Percentiles rank a stretch among this genome's conserved stretches.
Conservation (phyloP, 2,329 filamentous ascomycete genomes). For the Lasiodiplodia sp. region DNA sequence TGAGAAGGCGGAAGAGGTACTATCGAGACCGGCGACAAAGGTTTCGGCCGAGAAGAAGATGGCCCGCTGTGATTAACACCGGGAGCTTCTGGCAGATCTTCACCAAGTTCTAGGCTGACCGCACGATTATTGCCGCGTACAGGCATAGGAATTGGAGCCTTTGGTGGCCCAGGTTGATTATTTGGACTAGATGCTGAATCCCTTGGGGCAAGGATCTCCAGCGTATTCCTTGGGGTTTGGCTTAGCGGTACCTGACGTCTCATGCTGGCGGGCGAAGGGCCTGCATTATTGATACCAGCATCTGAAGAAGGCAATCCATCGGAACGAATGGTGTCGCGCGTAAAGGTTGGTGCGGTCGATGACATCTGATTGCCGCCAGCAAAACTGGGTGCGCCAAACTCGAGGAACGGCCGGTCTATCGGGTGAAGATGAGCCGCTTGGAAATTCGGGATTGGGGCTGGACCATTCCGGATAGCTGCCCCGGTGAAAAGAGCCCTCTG, state of each 20-base stretch:
- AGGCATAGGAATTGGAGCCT: neutral
- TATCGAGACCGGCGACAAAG: neutral
- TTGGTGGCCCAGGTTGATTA: neutral
- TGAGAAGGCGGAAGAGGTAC: neutral
- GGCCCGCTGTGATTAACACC: slow-evolving; percentile 3
- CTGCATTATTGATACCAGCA: slow-evolving; percentile 20
- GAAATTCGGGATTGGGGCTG: neutral
- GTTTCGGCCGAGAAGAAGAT: neutral
- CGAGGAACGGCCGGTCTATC: neutral
- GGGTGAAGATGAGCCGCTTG: neutral
- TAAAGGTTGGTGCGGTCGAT: neutral
- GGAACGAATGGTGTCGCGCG: neutral
- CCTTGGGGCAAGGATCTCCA: no score
- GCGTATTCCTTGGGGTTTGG: neutral
- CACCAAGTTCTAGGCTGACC: neutral
- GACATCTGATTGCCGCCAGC: neutral
- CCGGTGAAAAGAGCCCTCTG: slow-evolving; percentile 3
- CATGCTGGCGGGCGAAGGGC: slow-evolving; percentile 16
- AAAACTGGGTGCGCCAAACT: neutral
- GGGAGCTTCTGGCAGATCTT: neutral
- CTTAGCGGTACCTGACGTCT: neutral
- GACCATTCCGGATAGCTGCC: neutral
- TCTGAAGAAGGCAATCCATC: slow-evolving; percentile 8
- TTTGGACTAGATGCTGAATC: neutral
- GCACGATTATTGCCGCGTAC: neutral